A percentile compares a stretch with the other conserved stretches of the same genome.
Conservation (phyloP, 192 early-diverging fungal genomes). For the Helicostylum pulchrum region DNA sequence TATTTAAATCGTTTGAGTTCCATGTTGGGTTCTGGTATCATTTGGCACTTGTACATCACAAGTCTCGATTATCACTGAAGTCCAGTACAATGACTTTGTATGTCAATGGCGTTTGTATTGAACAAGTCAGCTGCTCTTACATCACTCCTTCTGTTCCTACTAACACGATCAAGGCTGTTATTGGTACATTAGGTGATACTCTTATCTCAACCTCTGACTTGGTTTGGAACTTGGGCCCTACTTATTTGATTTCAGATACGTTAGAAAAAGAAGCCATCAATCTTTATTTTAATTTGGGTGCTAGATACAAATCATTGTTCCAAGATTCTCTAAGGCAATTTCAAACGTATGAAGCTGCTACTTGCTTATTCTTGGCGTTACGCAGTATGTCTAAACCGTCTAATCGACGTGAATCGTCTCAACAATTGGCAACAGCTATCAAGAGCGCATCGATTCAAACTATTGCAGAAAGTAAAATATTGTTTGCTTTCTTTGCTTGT, state of each 20-base stretch:
- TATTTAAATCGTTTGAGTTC: constrained; percentile 54
- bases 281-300: constrained; percentile 60
- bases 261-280: constrained; percentile 59
- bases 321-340: constrained; percentile 65
- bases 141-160: constrained; percentile 37
- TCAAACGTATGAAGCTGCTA: constrained; percentile 64
- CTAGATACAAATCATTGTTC: constrained; percentile 60
- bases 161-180: constrained; percentile 32
- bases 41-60: constrained; percentile 60
- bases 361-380: constrained; percentile 48
- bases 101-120: constrained; percentile 58
- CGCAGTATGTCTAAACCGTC: constrained; percentile 20
- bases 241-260: constrained; percentile 59
- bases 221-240: constrained; percentile 63
- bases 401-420: constrained; percentile 32
- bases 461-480: constrained; percentile 60
- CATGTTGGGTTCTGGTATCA: constrained; percentile 64
- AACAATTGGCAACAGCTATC: constrained; percentile 53
- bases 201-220: constrained; percentile 24
- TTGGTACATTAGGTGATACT: constrained; percentile 36
- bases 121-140: constrained; percentile 56
- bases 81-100: constrained; percentile 53
- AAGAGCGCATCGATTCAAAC: constrained; percentile 44
- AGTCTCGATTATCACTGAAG: constrained; percentile 44
- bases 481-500: constrained; percentile 57